phyloP scores from a whole-genome alignment of 129 eudicot genomes.

The Saposhnikovia divaricata region DNA sequence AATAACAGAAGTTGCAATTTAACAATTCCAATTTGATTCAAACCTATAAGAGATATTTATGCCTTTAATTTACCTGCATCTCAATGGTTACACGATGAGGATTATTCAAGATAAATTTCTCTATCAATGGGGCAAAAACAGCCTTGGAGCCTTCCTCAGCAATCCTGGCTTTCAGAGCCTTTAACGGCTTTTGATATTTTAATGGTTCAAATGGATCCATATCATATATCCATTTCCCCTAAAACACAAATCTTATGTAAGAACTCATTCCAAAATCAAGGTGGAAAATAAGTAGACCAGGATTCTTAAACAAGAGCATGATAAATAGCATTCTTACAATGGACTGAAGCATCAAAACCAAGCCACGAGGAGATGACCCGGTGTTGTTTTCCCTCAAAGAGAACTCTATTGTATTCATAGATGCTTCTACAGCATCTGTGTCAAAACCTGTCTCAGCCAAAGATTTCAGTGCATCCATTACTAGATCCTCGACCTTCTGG shows the following conservation, averaged over 20 bases:
- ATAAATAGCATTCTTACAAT: conserved; percentile 41
- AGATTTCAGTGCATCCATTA: conserved; percentile 53
- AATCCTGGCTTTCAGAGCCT: conserved; percentile 74
- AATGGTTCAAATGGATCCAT: conserved; percentile 94
- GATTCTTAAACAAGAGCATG: background rate
- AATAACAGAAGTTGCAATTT: conserved; percentile 3
- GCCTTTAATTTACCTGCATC: conserved; percentile 67
- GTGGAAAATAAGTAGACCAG: background rate
- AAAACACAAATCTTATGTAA: background rate
- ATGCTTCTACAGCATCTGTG: conserved; percentile 93
- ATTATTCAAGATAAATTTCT: conserved; percentile 68
- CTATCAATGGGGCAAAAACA: conserved; percentile 87
- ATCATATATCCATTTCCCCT: conserved; percentile 99
- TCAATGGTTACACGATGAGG: conserved; percentile 88
- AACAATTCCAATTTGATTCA: background rate
- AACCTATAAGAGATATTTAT: background rate
- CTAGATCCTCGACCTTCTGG: conserved; percentile 69
- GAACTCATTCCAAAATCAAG: conserved; percentile 4
- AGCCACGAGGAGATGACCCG: conserved; percentile 96
- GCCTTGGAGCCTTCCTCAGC: conserved; percentile 91
- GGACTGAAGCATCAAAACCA: conserved; percentile 92
- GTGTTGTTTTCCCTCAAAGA: conserved; percentile 95
- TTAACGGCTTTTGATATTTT: conserved; percentile 81
- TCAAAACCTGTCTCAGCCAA: conserved; percentile 76
- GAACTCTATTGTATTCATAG: conserved; percentile 96